phyloP scores from a whole-genome alignment of 768 basidiomycete genomes.

The Holtermannia corniformis region DNA sequence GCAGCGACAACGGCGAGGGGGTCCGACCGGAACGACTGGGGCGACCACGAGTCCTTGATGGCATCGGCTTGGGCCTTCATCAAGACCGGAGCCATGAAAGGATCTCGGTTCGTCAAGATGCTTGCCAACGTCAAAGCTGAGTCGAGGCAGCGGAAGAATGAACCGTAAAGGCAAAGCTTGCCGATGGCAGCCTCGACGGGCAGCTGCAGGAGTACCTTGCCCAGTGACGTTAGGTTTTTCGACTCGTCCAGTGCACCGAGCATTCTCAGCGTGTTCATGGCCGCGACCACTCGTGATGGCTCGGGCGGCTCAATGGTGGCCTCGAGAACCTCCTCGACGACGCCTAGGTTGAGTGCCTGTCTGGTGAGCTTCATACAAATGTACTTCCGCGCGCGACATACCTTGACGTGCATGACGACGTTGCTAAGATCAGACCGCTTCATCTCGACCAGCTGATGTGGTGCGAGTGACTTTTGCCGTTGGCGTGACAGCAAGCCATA shows the following conservation, averaged over 20 bases:
- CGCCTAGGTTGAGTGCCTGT: conserved; percentile 69
- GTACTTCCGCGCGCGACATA: too few species aligned
- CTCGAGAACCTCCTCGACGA: conserved; percentile 75
- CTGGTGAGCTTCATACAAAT: not conserved
- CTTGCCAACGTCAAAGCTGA: conserved; percentile 71
- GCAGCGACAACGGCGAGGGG: conserved; percentile 67
- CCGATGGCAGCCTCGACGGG: conserved; percentile 87
- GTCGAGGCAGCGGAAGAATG: conserved; percentile 87
- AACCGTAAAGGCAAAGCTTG: conserved; percentile 75
- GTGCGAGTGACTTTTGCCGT: conserved; percentile 54
- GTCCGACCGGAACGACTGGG: conserved; percentile 65
- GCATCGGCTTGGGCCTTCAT: conserved; percentile 60
- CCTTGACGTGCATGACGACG: conserved; percentile 91
- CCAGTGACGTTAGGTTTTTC: conserved; percentile 67
- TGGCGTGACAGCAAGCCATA: conserved; percentile 66
- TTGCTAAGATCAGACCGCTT: conserved; percentile 79
- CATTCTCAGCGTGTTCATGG: conserved; percentile 69
- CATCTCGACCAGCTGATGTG: conserved; percentile 92
- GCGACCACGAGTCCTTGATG: conserved; percentile 68
- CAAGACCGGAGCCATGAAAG: conserved; percentile 74
- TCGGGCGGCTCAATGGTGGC: conserved; percentile 84
- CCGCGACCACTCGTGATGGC: conserved; percentile 61
- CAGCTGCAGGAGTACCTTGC: conserved; percentile 74
- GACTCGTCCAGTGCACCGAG: conserved; percentile 77
- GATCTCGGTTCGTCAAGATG: conserved; percentile 78